Evolutionary conservation across 148 eudicot genomes (phyloP), one percentile per base, ranked within the genome.

Genomic region (Simmondsia chinensis): DNA sequence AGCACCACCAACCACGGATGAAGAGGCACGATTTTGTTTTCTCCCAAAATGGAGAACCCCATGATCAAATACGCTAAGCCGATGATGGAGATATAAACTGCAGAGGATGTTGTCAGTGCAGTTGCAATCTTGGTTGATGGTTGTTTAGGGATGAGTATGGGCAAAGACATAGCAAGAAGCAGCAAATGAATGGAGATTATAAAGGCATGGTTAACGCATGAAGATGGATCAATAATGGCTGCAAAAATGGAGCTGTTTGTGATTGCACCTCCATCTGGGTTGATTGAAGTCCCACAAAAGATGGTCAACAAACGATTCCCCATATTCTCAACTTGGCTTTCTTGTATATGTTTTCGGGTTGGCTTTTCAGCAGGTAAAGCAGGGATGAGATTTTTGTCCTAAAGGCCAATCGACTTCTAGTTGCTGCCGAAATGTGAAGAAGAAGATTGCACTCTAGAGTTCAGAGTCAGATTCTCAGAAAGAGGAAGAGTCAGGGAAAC

Each of bases 1-100:
- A 63, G 9, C 32, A 51, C 10, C 12, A 56, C 56, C 10, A 72
- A 25, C 77, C 77, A 72, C 7, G 33, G 29, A 38, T 54, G 59
- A 7, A 72, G 43, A 37, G 77, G 73, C 8, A 30, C 10, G 1
- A 46, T 0, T 4, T 11, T 48, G 14, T 60, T 29, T 38, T 38
- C 48, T 13, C 15, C 26, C 15, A 57, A 5, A 19, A 6, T n/a
- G 73, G 69, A 62, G 11, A 50, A 7, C 7, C 65, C 66, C 8
- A 49, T 8, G 21, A 25, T 38, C 36, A 49, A 23, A 43, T 63
- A 63, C 3, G 20, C 56, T 19, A 68, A 45, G 20, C 70, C 68
- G 32, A 72, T 26, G 27, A 23, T 38, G 29, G 31, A 52, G 33
- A 55, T 59, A 39, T 46, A 31, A 55, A 24, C 46, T 23, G 62